Percentiles rank a stretch among this genome's conserved stretches.
phyloP scores from a whole-genome alignment of 345 rosid species.

The Erucastrum elatum region DNA sequence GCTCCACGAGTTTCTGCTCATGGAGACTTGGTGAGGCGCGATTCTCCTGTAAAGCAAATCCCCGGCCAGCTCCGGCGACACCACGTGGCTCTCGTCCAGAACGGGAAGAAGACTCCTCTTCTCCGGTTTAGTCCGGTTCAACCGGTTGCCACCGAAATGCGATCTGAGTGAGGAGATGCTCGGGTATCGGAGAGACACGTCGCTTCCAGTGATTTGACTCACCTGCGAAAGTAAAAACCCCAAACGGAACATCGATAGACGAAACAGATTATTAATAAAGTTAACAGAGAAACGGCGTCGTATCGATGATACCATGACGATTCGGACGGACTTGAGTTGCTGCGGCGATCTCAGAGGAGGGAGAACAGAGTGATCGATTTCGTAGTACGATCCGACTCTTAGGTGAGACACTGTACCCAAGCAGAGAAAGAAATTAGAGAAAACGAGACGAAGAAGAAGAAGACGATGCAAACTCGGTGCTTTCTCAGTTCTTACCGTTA shows the following conservation, averaged over 20 bases:
- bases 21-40: conserved; percentile 52
- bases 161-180: conserved; percentile 54
- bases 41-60: conserved; percentile 66
- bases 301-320: conserved; percentile 59
- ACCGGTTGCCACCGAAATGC: conserved; percentile 44
- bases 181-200: conserved; percentile 71
- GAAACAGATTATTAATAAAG: neutral
- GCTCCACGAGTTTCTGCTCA: conserved; percentile 45
- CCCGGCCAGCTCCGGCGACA: conserved; percentile 56
- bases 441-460: neutral
- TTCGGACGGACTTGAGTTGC: conserved; percentile 56
- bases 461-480: neutral
- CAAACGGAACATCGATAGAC: neutral
- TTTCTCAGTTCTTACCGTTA: neutral
- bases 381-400: conserved; percentile 63
- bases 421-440: neutral
- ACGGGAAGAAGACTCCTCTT: conserved; percentile 55
- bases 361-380: conserved; percentile 65
- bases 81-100: conserved; percentile 63
- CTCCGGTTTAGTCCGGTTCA: conserved; percentile 33
- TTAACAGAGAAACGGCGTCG: conserved; percentile 4
- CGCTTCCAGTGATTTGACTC: conserved; percentile 54
- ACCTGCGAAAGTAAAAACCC: conserved; percentile 48
- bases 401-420: conserved; percentile 48
- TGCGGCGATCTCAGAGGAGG: conserved; percentile 53